These are phyloP conservation scores for Dinochytrium kinnereticum DNA, from an alignment of 371 early-diverging fungal species.

Conservation along the genomic window DNA sequence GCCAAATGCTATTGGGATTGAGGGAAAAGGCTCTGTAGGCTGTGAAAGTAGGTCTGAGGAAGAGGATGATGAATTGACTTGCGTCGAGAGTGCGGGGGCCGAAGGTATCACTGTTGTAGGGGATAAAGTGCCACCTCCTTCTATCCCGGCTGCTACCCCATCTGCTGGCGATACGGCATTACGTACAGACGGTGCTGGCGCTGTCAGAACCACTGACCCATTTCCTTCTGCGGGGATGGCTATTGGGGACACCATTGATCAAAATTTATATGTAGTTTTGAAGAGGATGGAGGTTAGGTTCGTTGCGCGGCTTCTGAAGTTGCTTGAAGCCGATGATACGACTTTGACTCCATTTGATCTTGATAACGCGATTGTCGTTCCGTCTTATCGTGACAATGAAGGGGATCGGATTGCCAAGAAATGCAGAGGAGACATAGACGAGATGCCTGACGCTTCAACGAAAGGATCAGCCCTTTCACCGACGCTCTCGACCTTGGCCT, in stretches of 20 bases:
- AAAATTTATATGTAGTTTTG: background rate
- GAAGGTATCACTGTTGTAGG: background rate
- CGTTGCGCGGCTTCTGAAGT: background rate
- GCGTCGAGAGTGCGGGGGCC: background rate
- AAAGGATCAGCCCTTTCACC: background rate
- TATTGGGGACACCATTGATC: conserved; percentile 7
- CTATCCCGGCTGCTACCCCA: background rate
- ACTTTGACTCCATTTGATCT: too few relatives aligned
- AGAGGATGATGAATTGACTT: background rate
- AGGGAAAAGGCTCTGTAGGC: background rate
- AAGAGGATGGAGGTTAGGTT: conserved; percentile 5
- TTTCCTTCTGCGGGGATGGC: background rate
- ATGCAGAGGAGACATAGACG: background rate
- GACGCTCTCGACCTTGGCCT: background rate
- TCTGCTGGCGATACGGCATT: background rate
- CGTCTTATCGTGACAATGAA: background rate
- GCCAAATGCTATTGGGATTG: background rate
- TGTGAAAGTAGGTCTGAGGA: background rate
- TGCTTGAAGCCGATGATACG: background rate
- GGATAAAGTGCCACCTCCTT: background rate
- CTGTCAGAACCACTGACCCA: background rate
- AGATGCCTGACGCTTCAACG: background rate
- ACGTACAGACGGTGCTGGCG: background rate
- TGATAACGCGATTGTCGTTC: background rate
- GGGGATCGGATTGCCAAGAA: background rate